phyloP scores from a whole-genome alignment of 257 asterid genomes.

The Solanum stenotomum region DNA sequence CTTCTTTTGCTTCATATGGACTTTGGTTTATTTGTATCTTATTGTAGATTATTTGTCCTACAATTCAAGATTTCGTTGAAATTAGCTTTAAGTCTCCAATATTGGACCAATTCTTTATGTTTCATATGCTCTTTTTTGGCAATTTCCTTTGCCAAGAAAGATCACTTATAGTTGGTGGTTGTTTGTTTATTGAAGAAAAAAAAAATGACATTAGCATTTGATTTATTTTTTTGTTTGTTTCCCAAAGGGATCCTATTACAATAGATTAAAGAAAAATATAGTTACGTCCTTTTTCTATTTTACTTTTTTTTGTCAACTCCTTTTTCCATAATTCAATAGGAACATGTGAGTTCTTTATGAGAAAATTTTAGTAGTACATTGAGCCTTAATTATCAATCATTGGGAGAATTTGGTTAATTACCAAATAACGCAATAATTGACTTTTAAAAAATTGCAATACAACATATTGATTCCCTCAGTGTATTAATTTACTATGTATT shows the following conservation, averaged over 20 bases:
- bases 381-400: background rate
- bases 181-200: background rate
- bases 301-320: background rate
- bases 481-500: background rate
- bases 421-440: background rate
- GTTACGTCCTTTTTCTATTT: background rate
- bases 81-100: background rate
- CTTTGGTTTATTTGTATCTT: background rate
- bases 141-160: background rate
- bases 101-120: background rate
- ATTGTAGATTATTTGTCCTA: background rate
- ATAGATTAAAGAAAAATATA: background rate
- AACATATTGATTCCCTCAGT: background rate
- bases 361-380: background rate
- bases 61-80: background rate
- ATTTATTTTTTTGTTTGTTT: background rate
- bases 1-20: background rate
- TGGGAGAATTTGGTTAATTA: background rate
- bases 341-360: background rate
- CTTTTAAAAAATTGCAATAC: background rate
- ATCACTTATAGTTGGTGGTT: background rate
- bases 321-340: background rate
- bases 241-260: background rate
- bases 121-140: background rate
- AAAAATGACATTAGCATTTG: background rate